phyloP scores from a whole-genome alignment of 257 asterid genomes.

The Forsythia viridissima region DNA sequence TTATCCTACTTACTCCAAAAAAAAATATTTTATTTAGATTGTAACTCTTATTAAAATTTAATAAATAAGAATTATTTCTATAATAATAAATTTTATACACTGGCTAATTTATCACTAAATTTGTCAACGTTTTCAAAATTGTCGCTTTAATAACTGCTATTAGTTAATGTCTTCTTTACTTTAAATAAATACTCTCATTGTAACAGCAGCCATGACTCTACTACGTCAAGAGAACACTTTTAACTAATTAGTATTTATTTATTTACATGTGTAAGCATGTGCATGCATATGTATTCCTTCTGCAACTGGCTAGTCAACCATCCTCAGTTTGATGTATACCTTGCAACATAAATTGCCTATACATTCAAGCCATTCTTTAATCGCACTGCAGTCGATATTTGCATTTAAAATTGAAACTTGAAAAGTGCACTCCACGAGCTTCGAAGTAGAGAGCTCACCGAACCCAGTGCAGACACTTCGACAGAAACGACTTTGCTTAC shows the following conservation, averaged over 20 bases:
- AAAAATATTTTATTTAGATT: too few relatives aligned
- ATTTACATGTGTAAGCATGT: neutral
- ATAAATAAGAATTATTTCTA: too few relatives aligned
- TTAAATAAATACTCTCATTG: constrained; percentile 24
- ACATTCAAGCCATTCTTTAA: neutral
- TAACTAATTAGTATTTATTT: too few relatives aligned
- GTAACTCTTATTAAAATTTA: too few relatives aligned
- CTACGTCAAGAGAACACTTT: neutral
- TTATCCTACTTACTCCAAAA: too few relatives aligned
- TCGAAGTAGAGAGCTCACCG: constrained; percentile 9
- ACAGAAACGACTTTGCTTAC: constrained; percentile 4
- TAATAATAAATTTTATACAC: too few relatives aligned
- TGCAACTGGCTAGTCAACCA: neutral
- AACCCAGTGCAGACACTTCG: neutral
- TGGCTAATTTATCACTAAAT: neutral
- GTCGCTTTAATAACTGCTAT: neutral
- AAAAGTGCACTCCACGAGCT: constrained; percentile 8
- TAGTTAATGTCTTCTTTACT: constrained; percentile 20
- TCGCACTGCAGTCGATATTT: neutral
- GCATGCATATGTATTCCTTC: neutral
- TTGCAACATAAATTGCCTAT: too few relatives aligned
- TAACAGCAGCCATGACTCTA: constrained; percentile 19
- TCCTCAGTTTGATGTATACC: neutral
- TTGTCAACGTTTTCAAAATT: neutral
- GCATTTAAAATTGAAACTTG: neutral